A percentile compares a stretch with the other conserved stretches of the same genome.
phyloP scores from a whole-genome alignment of 306 rosid genomes.

The Lathyrus oleraceus region DNA sequence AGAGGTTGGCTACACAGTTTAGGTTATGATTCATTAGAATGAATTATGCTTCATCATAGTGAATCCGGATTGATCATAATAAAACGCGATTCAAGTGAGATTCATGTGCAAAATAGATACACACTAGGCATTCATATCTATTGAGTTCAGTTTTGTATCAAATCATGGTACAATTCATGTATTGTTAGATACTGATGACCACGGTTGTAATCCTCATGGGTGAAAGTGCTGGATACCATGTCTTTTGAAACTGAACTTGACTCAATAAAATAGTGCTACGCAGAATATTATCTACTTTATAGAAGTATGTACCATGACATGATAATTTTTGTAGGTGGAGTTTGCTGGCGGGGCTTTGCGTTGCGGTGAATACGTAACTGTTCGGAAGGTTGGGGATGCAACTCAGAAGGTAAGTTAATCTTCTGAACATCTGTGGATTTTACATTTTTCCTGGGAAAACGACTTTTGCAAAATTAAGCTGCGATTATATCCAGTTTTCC shows the following conservation, averaged over 20 bases:
- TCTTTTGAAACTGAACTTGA: slow-evolving; percentile 14
- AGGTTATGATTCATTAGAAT: not conserved
- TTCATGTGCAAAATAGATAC: not conserved
- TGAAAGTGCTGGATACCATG: slow-evolving; percentile 8
- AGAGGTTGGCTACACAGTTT: too few species aligned
- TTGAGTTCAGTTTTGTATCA: not conserved
- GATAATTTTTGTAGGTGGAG: slow-evolving; percentile 60
- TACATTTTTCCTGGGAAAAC: slow-evolving; percentile 6
- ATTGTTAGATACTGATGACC: not conserved
- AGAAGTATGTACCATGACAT: slow-evolving; percentile 17
- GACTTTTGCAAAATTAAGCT: not conserved
- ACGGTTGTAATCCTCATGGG: not conserved
- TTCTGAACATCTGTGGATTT: slow-evolving; percentile 26
- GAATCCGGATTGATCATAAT: not conserved
- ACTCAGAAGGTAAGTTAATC: slow-evolving; percentile 72
- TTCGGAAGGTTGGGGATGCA: slow-evolving; percentile 90
- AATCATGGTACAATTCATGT: not conserved
- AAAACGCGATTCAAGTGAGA: not conserved
- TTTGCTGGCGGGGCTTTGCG: slow-evolving; percentile 84
- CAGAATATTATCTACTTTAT: slow-evolving; percentile 7
- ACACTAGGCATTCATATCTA: not conserved
- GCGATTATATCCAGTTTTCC: not conserved
- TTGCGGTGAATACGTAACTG: slow-evolving; percentile 89
- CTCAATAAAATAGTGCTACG: not conserved
- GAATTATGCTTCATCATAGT: not conserved